A percentile compares a stretch with the other conserved stretches of the same genome.
phyloP scores from a whole-genome alignment of 2,329 filamentous ascomycete species.

The Dothistroma septosporum region DNA sequence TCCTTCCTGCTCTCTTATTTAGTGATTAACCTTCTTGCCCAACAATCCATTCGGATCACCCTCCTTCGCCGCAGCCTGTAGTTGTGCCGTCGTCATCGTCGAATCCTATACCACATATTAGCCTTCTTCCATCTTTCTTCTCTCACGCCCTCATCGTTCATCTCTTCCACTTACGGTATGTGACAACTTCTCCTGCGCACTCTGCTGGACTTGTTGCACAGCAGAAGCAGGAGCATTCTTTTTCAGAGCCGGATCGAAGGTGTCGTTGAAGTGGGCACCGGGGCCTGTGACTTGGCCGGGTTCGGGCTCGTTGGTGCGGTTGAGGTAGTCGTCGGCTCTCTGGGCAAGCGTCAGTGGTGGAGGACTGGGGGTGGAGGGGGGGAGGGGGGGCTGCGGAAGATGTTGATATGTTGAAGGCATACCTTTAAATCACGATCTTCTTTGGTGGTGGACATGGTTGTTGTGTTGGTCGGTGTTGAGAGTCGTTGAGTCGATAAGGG shows the following conservation, averaged over 20 bases:
- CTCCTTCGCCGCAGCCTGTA: constrained; percentile 19
- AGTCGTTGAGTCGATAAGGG: not conserved
- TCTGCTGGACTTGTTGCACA: not conserved
- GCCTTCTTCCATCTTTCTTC: not conserved
- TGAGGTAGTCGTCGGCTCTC: constrained; percentile 16
- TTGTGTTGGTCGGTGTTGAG: not conserved
- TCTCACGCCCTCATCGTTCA: not conserved
- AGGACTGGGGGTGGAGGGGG: too few species aligned
- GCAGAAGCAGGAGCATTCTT: constrained; percentile 12
- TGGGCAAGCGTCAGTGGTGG: not conserved
- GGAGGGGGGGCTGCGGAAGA: not conserved
- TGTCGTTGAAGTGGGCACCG: constrained; percentile 19
- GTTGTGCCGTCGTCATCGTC: constrained; percentile 16
- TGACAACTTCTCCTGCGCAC: constrained; percentile 13
- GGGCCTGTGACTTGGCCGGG: constrained; percentile 18
- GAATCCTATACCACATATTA: not conserved
- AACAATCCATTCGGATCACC: constrained; percentile 18
- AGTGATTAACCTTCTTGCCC: not conserved
- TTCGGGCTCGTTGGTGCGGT: constrained; percentile 16
- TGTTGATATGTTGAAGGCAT: not conserved
- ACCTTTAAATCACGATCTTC: not conserved
- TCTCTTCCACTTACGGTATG: not conserved
- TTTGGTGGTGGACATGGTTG: not conserved
- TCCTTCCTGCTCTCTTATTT: not conserved
- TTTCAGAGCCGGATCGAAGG: constrained; percentile 16